A percentile compares a stretch with the other conserved stretches of the same genome.
These are phyloP conservation scores for Fusarium guadeloupense DNA, from an alignment of 2,329 filamentous ascomycete species.

Conservation along the genomic window DNA sequence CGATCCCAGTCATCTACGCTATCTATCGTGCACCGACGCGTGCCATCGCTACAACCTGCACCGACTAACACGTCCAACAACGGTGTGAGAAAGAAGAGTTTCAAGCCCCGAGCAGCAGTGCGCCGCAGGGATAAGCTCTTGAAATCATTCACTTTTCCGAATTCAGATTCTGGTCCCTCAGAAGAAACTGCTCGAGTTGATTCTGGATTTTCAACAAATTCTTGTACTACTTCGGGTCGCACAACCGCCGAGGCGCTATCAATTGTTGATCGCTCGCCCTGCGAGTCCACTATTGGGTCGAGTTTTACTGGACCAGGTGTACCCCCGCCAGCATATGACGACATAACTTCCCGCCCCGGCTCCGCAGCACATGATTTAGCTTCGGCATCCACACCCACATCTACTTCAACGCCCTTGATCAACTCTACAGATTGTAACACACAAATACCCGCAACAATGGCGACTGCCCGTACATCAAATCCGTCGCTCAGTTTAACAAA, in stretches of 20 bases:
- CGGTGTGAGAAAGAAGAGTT: conserved; percentile 41
- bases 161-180: conserved; percentile 16
- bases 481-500: conserved; percentile 39
- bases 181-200: conserved; percentile 13
- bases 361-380: conserved; percentile 41
- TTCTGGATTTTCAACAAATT: background rate
- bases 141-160: conserved; percentile 13
- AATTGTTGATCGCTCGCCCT: conserved; percentile 29
- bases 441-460: conserved; percentile 35
- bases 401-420: conserved; percentile 28
- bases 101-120: conserved; percentile 12
- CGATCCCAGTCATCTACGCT: conserved; percentile 29
- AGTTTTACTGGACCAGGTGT: conserved; percentile 34
- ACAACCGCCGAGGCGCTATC: conserved; percentile 25
- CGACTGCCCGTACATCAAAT: conserved; percentile 36
- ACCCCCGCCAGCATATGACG: conserved; percentile 47
- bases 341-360: conserved; percentile 33
- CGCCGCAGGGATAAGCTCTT: conserved; percentile 31
- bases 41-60: conserved; percentile 36
- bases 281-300: conserved; percentile 29
- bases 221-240: conserved; percentile 14
- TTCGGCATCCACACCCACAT: conserved; percentile 32
- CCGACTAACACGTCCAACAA: conserved; percentile 12
- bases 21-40: conserved; percentile 19
- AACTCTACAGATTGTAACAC: conserved; percentile 31